phyloP scores from a whole-genome alignment of 108 stramenopile genomes.

The Skeletonema costatum region DNA sequence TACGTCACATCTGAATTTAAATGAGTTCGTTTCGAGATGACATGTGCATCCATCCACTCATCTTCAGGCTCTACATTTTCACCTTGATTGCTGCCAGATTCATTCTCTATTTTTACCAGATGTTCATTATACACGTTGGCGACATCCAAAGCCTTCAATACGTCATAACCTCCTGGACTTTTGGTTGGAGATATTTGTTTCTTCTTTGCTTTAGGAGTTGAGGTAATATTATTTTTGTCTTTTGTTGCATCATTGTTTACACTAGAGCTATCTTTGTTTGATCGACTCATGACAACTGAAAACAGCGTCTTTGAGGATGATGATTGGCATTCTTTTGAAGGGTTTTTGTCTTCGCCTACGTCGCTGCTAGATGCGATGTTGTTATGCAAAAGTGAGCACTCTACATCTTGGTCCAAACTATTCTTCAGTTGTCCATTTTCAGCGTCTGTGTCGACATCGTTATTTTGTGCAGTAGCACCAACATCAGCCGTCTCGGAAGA shows the following conservation, averaged over 20 bases:
- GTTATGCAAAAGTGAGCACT: neutral
- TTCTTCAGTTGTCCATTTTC: neutral
- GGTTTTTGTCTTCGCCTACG: too few relatives aligned
- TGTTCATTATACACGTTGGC: constrained; percentile 17
- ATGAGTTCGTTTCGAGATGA: constrained; percentile 9
- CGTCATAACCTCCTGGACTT: constrained; percentile 39
- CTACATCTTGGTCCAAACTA: neutral
- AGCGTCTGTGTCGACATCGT: neutral
- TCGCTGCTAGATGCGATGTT: neutral
- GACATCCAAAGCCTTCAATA: constrained; percentile 23
- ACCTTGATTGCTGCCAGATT: neutral
- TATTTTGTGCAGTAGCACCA: neutral
- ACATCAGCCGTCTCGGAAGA: neutral
- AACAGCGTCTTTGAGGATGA: constrained; percentile 11
- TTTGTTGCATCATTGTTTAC: neutral
- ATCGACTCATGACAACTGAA: constrained; percentile 32
- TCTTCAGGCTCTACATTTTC: constrained; percentile 3
- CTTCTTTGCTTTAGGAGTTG: neutral
- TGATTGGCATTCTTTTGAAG: neutral
- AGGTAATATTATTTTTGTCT: neutral
- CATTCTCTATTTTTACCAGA: neutral
- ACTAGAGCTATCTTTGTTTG: neutral
- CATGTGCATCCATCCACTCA: constrained; percentile 8
- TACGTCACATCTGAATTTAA: constrained; percentile 8
- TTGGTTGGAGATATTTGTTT: neutral